Conservation (phyloP, 331 rosid genomes). For the Pyracantha coccinea region DNA sequence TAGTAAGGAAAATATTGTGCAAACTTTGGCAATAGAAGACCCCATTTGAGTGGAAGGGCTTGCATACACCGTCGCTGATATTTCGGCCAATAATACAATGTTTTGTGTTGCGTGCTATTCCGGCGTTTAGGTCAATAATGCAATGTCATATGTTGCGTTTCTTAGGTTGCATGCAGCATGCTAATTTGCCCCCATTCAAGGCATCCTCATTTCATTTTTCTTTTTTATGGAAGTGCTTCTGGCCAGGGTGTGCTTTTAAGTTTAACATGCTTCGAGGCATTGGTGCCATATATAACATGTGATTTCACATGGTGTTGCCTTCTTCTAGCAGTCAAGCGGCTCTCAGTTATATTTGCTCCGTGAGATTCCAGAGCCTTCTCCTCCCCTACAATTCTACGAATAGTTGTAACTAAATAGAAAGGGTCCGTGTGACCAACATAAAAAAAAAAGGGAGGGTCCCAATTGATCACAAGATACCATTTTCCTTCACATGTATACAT, state of each 20-base stretch:
- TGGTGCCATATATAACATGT: background rate
- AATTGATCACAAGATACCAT: constrained; percentile 1
- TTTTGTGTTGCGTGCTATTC: too few relatives aligned
- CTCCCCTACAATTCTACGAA: too few relatives aligned
- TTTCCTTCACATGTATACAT: constrained; percentile 4
- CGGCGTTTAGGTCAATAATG: too few relatives aligned
- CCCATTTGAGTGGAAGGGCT: background rate
- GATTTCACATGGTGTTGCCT: constrained; percentile 4
- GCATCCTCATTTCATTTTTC: background rate
- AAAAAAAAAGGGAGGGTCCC: background rate
- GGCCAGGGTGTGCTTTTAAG: background rate
- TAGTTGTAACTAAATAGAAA: background rate
- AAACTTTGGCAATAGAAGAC: background rate
- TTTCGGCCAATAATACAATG: background rate
- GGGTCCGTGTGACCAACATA: too few relatives aligned
- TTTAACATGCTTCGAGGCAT: background rate
- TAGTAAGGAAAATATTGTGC: background rate
- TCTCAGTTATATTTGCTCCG: background rate
- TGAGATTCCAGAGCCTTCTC: background rate
- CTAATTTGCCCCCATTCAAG: background rate
- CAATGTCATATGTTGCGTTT: too few relatives aligned
- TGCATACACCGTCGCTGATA: background rate
- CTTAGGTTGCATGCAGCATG: background rate
- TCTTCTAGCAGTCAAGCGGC: background rate
- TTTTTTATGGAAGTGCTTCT: background rate